phyloP scores from a whole-genome alignment of 306 rosid species.

The Dalbergia oliveri region DNA sequence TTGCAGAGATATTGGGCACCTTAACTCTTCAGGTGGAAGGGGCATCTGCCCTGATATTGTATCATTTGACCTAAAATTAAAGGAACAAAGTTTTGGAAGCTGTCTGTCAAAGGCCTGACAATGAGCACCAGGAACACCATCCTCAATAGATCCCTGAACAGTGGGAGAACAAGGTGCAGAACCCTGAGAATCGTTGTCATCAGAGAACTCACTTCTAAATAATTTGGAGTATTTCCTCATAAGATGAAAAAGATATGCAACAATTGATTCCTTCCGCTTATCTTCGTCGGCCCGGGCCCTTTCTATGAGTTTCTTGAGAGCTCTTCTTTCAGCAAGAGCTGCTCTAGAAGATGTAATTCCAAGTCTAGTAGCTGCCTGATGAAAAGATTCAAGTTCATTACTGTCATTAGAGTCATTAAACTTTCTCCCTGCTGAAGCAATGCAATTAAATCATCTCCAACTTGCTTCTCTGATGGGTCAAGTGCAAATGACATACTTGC shows the following conservation, averaged over 20 bases:
- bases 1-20: slow-evolving; percentile 97
- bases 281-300: slow-evolving; percentile 96
- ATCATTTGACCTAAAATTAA: slow-evolving; percentile 69
- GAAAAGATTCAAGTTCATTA: slow-evolving; percentile 94
- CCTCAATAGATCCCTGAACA: slow-evolving; percentile 74
- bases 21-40: slow-evolving; percentile 91
- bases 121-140: slow-evolving; percentile 57
- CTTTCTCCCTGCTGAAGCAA: slow-evolving; percentile 90
- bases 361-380: slow-evolving; percentile 89
- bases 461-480: slow-evolving; percentile 89
- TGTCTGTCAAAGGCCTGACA: slow-evolving; percentile 81
- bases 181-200: slow-evolving; percentile 96
- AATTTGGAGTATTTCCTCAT: slow-evolving; percentile 96
- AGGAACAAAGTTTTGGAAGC: slow-evolving; percentile 76
- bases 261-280: slow-evolving; percentile 96
- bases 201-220: slow-evolving; percentile 88
- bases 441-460: slow-evolving; percentile 82
- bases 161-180: slow-evolving; percentile 98
- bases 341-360: slow-evolving; percentile 95
- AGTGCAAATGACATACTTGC: slow-evolving; percentile 66
- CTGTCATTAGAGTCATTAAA: slow-evolving; percentile 68
- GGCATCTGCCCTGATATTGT: slow-evolving; percentile 72
- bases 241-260: slow-evolving; percentile 90
- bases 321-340: slow-evolving; percentile 96
- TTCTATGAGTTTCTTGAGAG: slow-evolving; percentile 88